Conservation (phyloP, 306 rosid species). For the Dryas alaskensis region DNA sequence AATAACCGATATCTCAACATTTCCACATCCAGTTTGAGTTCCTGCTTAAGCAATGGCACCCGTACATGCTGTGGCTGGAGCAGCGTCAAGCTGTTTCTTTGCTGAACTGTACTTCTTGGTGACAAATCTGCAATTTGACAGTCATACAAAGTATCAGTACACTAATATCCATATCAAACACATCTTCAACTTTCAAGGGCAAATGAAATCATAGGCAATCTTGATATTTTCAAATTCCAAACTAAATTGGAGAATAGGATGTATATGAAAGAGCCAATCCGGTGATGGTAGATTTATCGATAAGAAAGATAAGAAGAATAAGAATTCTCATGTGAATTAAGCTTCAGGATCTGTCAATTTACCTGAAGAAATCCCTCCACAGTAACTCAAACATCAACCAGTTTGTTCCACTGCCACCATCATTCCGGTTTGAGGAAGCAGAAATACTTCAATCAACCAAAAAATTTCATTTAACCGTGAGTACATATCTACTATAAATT, state of each 20-base stretch:
- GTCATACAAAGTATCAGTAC: neutral
- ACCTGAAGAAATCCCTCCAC: slow-evolving; percentile 99
- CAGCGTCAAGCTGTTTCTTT: slow-evolving; percentile 57
- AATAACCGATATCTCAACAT: slow-evolving; percentile 27
- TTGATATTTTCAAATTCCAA: neutral
- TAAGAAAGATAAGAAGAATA: neutral
- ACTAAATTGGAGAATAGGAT: neutral
- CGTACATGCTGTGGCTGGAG: slow-evolving; percentile 73
- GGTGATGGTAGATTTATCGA: neutral
- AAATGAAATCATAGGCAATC: neutral
- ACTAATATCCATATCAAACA: neutral
- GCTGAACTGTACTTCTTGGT: slow-evolving; percentile 80
- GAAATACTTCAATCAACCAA: slow-evolving; percentile 43
- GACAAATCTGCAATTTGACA: slow-evolving; percentile 56
- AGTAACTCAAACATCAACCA: slow-evolving; percentile 90
- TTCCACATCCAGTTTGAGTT: slow-evolving; percentile 12
- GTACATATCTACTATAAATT: slow-evolving; percentile 10
- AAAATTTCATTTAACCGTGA: slow-evolving; percentile 22
- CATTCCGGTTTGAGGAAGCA: slow-evolving; percentile 49
- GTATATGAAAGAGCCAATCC: neutral
- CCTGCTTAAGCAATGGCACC: slow-evolving; percentile 69
- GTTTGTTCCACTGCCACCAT: slow-evolving; percentile 68
- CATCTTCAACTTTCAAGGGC: neutral
- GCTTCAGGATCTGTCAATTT: slow-evolving; percentile 17
- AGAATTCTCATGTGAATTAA: neutral